These are phyloP conservation scores for Emmonsia crescens DNA, from an alignment of 2,329 filamentous ascomycete genomes.

Conservation along the genomic window DNA sequence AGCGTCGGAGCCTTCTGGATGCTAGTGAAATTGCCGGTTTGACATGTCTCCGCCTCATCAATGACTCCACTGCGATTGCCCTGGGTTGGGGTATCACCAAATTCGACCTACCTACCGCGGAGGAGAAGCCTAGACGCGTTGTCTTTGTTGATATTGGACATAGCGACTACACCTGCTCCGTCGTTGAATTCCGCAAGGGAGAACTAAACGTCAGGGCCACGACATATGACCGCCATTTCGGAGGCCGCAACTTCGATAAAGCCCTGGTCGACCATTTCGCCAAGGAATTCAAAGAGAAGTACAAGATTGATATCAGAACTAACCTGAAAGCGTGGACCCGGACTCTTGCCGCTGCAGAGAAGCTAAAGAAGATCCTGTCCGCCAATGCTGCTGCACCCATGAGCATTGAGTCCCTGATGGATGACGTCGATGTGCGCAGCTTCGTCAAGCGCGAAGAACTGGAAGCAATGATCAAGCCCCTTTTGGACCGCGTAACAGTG, in stretches of 20 bases:
- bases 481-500: conserved; percentile 59
- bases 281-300: conserved; percentile 93
- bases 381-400: conserved; percentile 86
- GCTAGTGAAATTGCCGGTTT: conserved; percentile 88
- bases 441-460: conserved; percentile 92
- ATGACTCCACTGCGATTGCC: conserved; percentile 93
- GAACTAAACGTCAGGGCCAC: conserved; percentile 90
- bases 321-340: conserved; percentile 85
- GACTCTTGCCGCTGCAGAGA: conserved; percentile 81
- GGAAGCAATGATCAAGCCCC: conserved; percentile 77
- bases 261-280: conserved; percentile 89
- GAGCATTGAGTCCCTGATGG: conserved; percentile 98
- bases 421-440: conserved; percentile 81
- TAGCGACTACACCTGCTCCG: conserved; percentile 87
- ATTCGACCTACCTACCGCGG: conserved; percentile 73
- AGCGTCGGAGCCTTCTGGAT: conserved; percentile 81
- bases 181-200: conserved; percentile 95
- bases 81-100: conserved; percentile 98
- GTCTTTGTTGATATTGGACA: conserved; percentile 91
- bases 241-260: conserved; percentile 94
- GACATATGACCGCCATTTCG: conserved; percentile 88
- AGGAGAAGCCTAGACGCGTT: conserved; percentile 86
- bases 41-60: conserved; percentile 87
- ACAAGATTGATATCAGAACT: conserved; percentile 87
- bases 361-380: conserved; percentile 95